Base-by-base conservation (phyloP, 2,329 filamentous ascomycete species). In the Aureobasidium sp. region DNA sequence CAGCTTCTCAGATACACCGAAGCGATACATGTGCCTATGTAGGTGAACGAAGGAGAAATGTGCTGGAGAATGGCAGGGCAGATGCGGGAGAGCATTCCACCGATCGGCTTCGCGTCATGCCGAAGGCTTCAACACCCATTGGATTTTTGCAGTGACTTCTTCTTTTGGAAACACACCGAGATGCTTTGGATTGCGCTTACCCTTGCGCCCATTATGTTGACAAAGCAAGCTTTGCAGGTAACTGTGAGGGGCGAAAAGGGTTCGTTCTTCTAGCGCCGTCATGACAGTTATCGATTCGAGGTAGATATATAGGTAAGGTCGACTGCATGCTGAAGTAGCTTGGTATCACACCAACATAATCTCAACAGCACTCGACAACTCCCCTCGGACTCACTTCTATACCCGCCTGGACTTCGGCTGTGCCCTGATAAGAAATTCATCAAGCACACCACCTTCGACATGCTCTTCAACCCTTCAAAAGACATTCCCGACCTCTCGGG, bases 401-500 rank as follows among this genome's bases (percentile, higher is more conserved):
- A 34, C 31, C 31, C 31, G 8, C 8, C 31, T 9, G 12, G 8
- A 12, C 31, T 34, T 34, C 31, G 31, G 12, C 31, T 11, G 31
- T 34, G 12, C 31, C 31, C 31, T 12, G 31, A 34, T 11, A 34
- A 34, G 1, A 1, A 22, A 20, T 3, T 11, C 8, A 22, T 22
- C 41, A 51, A 15, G 11, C 15, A 5, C 17, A 27, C 48, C 22
- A 55, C 41, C 4, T 20, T 7, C 15, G 14, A 11, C 5, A 56
- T 41, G 25, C n/a, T 7, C 6, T 73, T 71, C 63, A 63, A 71
- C 27, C 70, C 71, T 2, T 63, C 67, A 15, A 67, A 62, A 9
- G 69, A 73, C 58, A 74, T 73, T 44, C 71, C 70, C 22, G 65
- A 66, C 52, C 68, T 74, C 9, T 57, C 64, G 4, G 68, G 69